These are phyloP conservation scores for Xylaria sp. DNA, from an alignment of 2,329 filamentous ascomycete species.

Conservation along the genomic window DNA sequence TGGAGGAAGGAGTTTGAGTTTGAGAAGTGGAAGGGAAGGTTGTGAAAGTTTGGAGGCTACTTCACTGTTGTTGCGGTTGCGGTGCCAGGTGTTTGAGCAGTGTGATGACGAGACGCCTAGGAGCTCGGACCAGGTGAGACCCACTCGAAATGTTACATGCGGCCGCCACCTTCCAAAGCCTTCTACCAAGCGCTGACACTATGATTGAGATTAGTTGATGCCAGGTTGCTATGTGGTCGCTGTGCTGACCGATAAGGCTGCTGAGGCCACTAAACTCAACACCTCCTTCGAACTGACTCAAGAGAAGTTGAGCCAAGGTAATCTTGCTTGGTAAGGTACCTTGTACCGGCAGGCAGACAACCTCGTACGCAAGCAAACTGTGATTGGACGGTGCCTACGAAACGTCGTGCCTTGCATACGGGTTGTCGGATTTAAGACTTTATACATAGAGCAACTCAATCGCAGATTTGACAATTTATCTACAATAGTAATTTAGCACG, in stretches of 20 bases:
- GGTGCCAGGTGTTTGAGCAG: constrained; percentile 36
- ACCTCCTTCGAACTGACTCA: not conserved
- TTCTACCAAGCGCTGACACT: constrained; percentile 35
- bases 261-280: not conserved
- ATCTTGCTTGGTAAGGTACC: not conserved
- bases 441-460: not conserved
- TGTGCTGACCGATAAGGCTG: constrained; percentile 29
- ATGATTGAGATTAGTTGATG: constrained; percentile 15
- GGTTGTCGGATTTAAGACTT: not conserved
- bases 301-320: too few relatives aligned
- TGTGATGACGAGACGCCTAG: constrained; percentile 39
- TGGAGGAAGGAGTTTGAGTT: constrained; percentile 1
- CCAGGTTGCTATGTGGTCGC: constrained; percentile 29
- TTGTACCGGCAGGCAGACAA: constrained; percentile 37
- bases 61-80: constrained; percentile 29
- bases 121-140: constrained; percentile 39
- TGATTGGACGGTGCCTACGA: constrained; percentile 27
- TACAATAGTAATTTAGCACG: not conserved
- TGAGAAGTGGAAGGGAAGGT: constrained; percentile 26
- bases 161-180: constrained; percentile 42
- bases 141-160: constrained; percentile 27
- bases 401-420: constrained; percentile 3
- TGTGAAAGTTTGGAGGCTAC: constrained; percentile 31
- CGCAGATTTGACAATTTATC: too few relatives aligned
- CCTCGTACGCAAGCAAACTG: constrained; percentile 38